phyloP scores from a whole-genome alignment of 1,284 basidiomycete species.

The Naganishia albida region DNA sequence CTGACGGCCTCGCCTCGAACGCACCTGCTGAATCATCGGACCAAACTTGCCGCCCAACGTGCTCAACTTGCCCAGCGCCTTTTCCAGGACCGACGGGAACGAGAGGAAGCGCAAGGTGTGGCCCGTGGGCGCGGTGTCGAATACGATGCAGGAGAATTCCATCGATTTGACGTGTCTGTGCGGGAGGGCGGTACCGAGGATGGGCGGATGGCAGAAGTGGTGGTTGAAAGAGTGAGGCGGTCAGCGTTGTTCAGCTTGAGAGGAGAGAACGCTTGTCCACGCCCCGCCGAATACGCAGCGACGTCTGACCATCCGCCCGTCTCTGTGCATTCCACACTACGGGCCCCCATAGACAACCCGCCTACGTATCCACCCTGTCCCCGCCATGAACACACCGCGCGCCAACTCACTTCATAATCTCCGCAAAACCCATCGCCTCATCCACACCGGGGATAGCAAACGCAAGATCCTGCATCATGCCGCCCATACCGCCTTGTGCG shows the following conservation, averaged over 20 bases:
- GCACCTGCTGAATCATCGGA: conserved; percentile 90
- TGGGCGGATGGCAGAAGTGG: background rate
- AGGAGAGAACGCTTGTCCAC: no score
- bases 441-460: conserved; percentile 99
- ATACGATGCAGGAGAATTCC: conserved; percentile 99
- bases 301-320: no score
- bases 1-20: conserved; percentile 27
- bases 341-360: no score
- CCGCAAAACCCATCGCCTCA: conserved; percentile 99
- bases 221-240: no score
- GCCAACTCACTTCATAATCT: conserved; percentile 99
- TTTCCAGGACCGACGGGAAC: conserved; percentile 96
- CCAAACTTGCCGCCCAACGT: conserved; percentile 89
- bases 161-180: conserved; percentile 97
- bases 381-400: no score
- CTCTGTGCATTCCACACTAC: no score
- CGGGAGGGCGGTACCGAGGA: background rate
- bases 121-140: conserved; percentile 97
- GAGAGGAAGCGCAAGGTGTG: conserved; percentile 97
- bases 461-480: conserved; percentile 99
- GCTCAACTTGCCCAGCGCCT: conserved; percentile 93
- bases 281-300: no score
- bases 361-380: no score
- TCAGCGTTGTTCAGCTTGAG: no score
- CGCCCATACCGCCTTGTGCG: conserved; percentile 83